Base-by-base conservation (phyloP, 1,284 basidiomycete genomes). In the Cryptococcus hybrid region DNA sequence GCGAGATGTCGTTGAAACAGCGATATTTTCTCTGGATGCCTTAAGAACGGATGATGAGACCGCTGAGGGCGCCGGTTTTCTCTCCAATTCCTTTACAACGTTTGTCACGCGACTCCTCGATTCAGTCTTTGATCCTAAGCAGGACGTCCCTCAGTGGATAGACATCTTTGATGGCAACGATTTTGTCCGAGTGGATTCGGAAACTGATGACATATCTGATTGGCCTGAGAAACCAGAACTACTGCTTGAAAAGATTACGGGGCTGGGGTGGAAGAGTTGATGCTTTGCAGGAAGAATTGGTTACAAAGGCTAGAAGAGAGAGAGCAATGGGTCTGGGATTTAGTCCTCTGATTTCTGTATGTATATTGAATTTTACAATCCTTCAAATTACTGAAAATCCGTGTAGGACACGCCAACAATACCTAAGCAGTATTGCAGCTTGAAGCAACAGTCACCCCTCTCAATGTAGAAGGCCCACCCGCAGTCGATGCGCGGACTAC, bases 231-330 rank as follows among this genome's bases (percentile, higher is more conserved):
- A 47, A 12, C 47, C 47, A 24, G 49, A 42, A 61, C 47, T 67
- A n/a, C 55, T 66, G 8, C 55, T 73, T 30, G 51, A 57, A 40
- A 62, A 66, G 40, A 47, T 65, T 48, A 68, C 65, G 49, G 72
- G 72, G 7, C 37, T 76, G 42, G 67, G n/a, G 61, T 61, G 51
- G 70, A 69, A 12, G 71, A 74, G 30, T 51, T 75, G 54, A 53
- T 59, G 7, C 15, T 58, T 58, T 76, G 51, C 74, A 76, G 55
- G 62, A 52, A 7, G 67, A 65, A 13, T 58, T 76, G 15, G 72
- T 76, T 8, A 54, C 60, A 11, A 71, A 69, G 53, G 74, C 74
- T 3, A 70, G 68, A 47, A 46, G 48, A 15, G 74, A 76, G 50
- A 54, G 74, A 34, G 67, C 59, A 7, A 51, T 73, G 36, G 58